These are phyloP conservation scores for Wickerhamomyces xylosicus DNA, from an alignment of 805 yeast species.

Conservation along the genomic window DNA sequence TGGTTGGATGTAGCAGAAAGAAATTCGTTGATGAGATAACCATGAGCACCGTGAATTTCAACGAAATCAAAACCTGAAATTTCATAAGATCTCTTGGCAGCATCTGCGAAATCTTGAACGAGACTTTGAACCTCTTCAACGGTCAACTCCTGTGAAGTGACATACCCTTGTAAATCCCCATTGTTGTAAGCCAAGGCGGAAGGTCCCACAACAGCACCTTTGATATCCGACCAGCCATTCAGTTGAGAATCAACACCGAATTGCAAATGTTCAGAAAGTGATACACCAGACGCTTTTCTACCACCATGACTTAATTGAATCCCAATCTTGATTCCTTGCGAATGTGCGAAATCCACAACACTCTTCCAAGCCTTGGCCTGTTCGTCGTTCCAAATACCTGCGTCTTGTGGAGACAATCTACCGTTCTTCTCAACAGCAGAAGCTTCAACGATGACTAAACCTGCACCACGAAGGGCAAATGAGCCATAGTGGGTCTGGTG, in stretches of 20 bases:
- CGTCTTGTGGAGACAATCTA: constrained; percentile 31
- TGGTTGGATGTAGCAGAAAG: constrained; percentile 31
- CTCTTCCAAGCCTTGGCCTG: constrained; percentile 32
- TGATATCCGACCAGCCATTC: constrained; percentile 29
- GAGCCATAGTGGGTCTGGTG: constrained; percentile 33
- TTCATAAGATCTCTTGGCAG: constrained; percentile 39
- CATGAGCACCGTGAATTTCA: constrained; percentile 49
- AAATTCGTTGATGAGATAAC: constrained; percentile 43
- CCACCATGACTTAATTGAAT: constrained; percentile 49
- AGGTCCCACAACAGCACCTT: constrained; percentile 34
- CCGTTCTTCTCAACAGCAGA: constrained; percentile 30
- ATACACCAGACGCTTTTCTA: constrained; percentile 31
- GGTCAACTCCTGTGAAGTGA: constrained; percentile 33
- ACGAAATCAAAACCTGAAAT: constrained; percentile 47
- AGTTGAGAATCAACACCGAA: constrained; percentile 21
- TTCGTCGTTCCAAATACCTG: constrained; percentile 41
- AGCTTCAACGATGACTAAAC: constrained; percentile 37
- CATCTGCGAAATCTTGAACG: constrained; percentile 30
- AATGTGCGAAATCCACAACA: constrained; percentile 35
- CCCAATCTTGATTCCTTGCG: constrained; percentile 35
- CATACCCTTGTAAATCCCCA: constrained; percentile 5
- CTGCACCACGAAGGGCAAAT: constrained; percentile 38
- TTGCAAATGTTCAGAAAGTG: constrained; percentile 22
- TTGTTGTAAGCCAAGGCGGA: constrained; percentile 25
- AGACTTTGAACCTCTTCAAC: constrained; percentile 28